Evolutionary conservation across 2,329 filamentous ascomycete species (phyloP).

Genomic region (Nigrograna mackinnonii): DNA sequence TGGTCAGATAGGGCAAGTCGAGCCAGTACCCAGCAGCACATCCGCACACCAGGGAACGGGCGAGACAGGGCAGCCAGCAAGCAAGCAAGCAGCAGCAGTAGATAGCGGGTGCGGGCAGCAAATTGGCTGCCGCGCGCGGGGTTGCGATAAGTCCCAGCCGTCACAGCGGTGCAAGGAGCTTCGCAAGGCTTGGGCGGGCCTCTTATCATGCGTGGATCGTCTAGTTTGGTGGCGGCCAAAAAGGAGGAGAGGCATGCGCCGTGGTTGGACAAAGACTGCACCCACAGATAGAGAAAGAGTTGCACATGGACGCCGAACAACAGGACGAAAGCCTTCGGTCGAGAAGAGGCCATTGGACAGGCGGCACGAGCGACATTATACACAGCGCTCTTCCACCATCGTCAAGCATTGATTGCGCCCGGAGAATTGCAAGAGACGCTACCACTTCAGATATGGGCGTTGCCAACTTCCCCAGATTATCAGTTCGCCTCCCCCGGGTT

Average conservation of each 20-base stretch:
- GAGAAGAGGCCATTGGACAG: too few relatives aligned
- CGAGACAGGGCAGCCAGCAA: too few relatives aligned
- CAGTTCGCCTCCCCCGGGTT: too few relatives aligned
- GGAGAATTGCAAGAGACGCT: not conserved
- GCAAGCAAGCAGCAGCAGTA: too few relatives aligned
- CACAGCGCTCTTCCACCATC: not conserved
- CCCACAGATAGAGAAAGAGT: not conserved
- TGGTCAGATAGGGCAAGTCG: constrained; percentile 8
- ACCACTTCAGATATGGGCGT: not conserved
- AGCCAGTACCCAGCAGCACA: constrained; percentile 5
- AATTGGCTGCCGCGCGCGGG: constrained; percentile 5
- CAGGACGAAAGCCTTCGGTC: too few relatives aligned
- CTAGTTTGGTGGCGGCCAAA: constrained; percentile 1
- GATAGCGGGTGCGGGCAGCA: constrained; percentile 7
- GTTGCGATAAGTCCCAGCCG: constrained; percentile 1
- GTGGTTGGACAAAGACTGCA: not conserved
- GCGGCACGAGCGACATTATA: too few relatives aligned
- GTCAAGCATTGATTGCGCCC: not conserved
- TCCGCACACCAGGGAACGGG: not conserved
- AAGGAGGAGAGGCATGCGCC: not conserved
- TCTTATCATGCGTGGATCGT: constrained; percentile 10
- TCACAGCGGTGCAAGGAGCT: not conserved
- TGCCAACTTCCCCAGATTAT: too few relatives aligned
- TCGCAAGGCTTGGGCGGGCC: too few relatives aligned
- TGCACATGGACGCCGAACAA: too few relatives aligned